Percentiles rank a stretch among this genome's conserved stretches.
Conservation (phyloP, 139 green algal species). For the Micromonas pusilla region DNA sequence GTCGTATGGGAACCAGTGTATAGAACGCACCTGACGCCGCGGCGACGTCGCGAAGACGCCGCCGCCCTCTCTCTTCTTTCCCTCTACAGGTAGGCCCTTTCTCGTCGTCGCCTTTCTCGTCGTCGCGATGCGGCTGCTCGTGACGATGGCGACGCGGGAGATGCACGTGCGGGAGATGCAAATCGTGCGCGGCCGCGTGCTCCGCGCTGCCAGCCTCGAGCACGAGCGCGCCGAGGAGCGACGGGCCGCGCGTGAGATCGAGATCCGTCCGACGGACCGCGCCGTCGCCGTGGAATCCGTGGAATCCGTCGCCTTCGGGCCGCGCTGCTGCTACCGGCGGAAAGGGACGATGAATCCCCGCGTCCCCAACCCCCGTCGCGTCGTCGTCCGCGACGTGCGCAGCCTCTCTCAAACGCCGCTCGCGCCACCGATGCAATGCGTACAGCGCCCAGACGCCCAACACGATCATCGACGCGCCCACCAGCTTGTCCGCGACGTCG, state of each 20-base stretch:
- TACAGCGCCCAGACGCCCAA: neutral
- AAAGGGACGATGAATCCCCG: neutral
- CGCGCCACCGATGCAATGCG: neutral
- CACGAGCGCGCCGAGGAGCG: neutral
- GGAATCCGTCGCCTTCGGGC: too few species aligned
- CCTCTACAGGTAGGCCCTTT: too few species aligned
- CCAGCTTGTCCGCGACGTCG: neutral
- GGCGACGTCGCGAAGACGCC: too few species aligned
- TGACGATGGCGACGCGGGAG: too few species aligned
- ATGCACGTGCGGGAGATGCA: neutral
- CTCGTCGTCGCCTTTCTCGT: too few species aligned
- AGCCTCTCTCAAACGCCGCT: neutral
- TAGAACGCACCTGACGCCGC: too few species aligned
- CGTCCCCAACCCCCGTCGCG: neutral
- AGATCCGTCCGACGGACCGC: neutral
- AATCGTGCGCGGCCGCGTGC: neutral
- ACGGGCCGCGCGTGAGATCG: neutral
- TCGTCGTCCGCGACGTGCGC: neutral
- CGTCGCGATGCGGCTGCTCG: too few species aligned
- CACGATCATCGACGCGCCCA: neutral
- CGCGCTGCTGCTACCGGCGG: too few species aligned
- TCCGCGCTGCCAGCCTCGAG: neutral
- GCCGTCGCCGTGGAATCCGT: too few species aligned
- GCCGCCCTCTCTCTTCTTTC: too few species aligned
- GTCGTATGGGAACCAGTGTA: too few species aligned